Percentiles rank a stretch among this genome's conserved stretches.
Conservation (phyloP, 495 filamentous ascomycete species). For the Hypoxylon lenormandii region DNA sequence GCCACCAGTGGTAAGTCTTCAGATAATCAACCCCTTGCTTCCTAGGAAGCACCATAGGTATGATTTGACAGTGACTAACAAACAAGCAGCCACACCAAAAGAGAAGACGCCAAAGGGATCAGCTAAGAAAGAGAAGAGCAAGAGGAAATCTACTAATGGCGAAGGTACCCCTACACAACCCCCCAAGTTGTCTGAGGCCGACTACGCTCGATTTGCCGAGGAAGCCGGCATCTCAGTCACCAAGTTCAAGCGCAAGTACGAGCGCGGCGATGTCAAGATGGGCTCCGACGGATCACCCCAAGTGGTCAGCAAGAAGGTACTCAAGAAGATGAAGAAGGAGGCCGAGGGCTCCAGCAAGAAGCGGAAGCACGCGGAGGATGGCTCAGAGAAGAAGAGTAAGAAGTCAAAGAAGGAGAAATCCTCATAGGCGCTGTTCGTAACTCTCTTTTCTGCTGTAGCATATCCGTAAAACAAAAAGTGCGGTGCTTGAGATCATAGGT, state of each 20-base stretch:
- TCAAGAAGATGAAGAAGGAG: constrained; percentile 78
- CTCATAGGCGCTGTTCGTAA: constrained; percentile 40
- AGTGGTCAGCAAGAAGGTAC: constrained; percentile 77
- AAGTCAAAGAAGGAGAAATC: constrained; percentile 59
- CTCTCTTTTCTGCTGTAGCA: constrained; percentile 48
- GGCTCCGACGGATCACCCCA: constrained; percentile 68
- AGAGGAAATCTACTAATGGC: constrained; percentile 49
- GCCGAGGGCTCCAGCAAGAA: constrained; percentile 44
- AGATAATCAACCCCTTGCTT: not conserved
- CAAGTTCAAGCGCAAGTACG: constrained; percentile 77
- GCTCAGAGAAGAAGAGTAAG: constrained; percentile 61
- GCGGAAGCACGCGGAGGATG: constrained; percentile 51
- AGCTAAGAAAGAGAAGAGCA: constrained; percentile 60
- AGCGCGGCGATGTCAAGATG: constrained; percentile 74
- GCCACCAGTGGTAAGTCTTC: constrained; percentile 46
- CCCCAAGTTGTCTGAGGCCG: constrained; percentile 54
- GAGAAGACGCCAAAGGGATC: constrained; percentile 60
- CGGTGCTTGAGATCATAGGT: constrained; percentile 44
- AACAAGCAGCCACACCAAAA: constrained; percentile 59
- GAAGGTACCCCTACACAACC: constrained; percentile 47
- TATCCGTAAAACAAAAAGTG: constrained; percentile 47
- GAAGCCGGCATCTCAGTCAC: constrained; percentile 73
- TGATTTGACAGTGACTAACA: constrained; percentile 53
- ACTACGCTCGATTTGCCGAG: constrained; percentile 68
- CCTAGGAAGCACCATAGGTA: constrained; percentile 13